Evolutionary conservation across 106 monocot genomes (phyloP), one percentile per base, ranked within the genome.

Genomic region (Acorus gramineus): DNA sequence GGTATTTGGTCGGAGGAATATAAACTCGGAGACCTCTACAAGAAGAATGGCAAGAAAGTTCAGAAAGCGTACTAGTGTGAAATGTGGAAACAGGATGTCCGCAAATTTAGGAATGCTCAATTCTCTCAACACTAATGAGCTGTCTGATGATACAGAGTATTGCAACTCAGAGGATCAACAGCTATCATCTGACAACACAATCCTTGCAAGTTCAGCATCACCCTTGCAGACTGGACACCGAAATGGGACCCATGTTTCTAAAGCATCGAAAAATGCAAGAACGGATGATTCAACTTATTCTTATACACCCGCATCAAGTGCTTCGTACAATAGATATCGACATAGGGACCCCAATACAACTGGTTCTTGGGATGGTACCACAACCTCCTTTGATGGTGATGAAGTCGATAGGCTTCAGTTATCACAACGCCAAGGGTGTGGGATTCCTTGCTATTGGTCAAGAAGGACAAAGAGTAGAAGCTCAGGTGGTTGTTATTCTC

Each of bases 291-390:
- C 87, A 57, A 85, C 85, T 56, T 71, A 69, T 58, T 96, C 91
- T 57, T 73, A 72, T 69, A 91, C 96, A 49, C 96, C 96, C 52
- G 76, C 73, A 63, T 96, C 91, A 52, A 80, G 83, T 62, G 83
- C 79, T 63, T 87, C 96, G 47, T 83, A 77, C 66, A 80, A 85
- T 13, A 85, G 75, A 66, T 61, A 69, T 69, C 70, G 69, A 56
- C 64, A 63, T 70, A 64, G 14, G 48, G 76, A 82, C 45, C 54
- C 83, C 42, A 81, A 72, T 61, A 77, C 67, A n/a, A 6, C 75
- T 71, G 86, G 68, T 14, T 91, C 86, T 46, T 86, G 76, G 67
- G 68, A 83, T 72, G 90, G 68, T 48, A 70, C 73, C 8, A 71
- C 77, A 61, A 65, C 69, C 74, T 89, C 81, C 76, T 59, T 75